Base-by-base conservation (phyloP, 306 rosid genomes). In the Malus sylvestris region DNA sequence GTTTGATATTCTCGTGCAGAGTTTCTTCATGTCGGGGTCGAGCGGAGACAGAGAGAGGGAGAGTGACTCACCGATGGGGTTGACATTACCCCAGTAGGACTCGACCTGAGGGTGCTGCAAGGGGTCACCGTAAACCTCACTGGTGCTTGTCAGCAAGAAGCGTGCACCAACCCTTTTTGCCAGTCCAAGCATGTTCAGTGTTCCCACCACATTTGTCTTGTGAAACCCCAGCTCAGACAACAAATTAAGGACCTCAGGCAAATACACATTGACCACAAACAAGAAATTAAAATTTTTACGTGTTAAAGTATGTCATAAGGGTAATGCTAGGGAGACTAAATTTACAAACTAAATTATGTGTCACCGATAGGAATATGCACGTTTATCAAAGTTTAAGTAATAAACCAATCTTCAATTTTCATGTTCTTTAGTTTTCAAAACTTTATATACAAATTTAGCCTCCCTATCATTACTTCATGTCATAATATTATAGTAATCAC, bases 191-290 rank as follows among this genome's bases (percentile, higher is more conserved):
- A 94, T 88, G 88, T 94, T 94, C 14, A 94, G 58, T 35, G 98
- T 94, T 33, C 98, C 98, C 78, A 94, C 89, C 74, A 94, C 98
- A 83, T 94, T 94, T 2, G 98, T 94, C 89, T 94, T 94, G 98
- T 93, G 91, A 3, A 72, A 30, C 72, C 82, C 79, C 63, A 62
- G 52, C 44, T 60, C 63, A 66, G 40, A 38, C 67, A 2, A 68
- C 69, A 76, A 67, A 71, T 90, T 82, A 90, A 90, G 96, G 91
- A 79, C 32, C 63, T 61, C 86, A 52, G 18, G 20, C 20, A 49
- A 49, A 4, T 4, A 2, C 53, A 49, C 19, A 38, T 38, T 38
- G 10, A 7, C 42, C 9, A 38, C 42, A 38, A 38, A 38, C 42
- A 38, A 38, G 10, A 38, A 38, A 38, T 38, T 7, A 7, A 38